These are phyloP conservation scores for Chlorella vulgaris DNA, from an alignment of 139 green algal species.

Conservation along the genomic window DNA sequence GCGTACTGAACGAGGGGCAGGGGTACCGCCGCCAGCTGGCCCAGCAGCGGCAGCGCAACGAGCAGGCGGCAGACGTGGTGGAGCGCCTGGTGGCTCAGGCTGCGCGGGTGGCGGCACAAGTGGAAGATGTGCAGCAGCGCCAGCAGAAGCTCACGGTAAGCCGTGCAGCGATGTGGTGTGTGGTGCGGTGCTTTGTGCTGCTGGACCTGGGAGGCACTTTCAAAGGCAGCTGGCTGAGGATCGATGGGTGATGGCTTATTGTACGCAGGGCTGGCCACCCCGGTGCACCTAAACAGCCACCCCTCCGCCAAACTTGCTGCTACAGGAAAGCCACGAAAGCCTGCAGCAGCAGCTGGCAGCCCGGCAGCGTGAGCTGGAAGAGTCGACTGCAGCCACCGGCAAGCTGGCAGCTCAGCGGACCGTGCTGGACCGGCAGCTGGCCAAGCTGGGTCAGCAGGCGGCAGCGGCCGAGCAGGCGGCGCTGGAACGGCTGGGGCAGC, in stretches of 20 bases:
- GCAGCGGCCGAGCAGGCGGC: slow-evolving; percentile 61
- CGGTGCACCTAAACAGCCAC: too few relatives aligned
- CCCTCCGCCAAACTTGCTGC: neutral
- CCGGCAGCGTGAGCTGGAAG: slow-evolving; percentile 9
- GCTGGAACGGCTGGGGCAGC: slow-evolving; percentile 72
- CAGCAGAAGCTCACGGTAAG: slow-evolving; percentile 9
- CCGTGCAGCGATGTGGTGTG: neutral
- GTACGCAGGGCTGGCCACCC: too few relatives aligned
- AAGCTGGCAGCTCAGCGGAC: neutral
- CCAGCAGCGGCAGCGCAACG: slow-evolving; percentile 71
- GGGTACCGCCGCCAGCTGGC: slow-evolving; percentile 73
- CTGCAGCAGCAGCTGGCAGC: slow-evolving; percentile 17
- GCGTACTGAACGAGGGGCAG: slow-evolving; percentile 71
- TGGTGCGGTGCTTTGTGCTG: neutral
- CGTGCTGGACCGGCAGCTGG: slow-evolving; percentile 67
- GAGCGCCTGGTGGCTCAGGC: slow-evolving; percentile 76
- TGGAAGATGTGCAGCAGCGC: slow-evolving; percentile 39
- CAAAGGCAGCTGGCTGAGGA: too few relatives aligned
- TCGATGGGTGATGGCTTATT: too few relatives aligned
- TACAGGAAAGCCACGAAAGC: slow-evolving; percentile 2
- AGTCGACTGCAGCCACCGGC: neutral
- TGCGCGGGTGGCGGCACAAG: slow-evolving; percentile 64
- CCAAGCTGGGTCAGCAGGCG: slow-evolving; percentile 67
- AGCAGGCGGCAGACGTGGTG: slow-evolving; percentile 74
- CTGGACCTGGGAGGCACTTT: neutral